Conservation (phyloP, 2,329 filamentous ascomycete genomes). For the Xylariales sp. region DNA sequence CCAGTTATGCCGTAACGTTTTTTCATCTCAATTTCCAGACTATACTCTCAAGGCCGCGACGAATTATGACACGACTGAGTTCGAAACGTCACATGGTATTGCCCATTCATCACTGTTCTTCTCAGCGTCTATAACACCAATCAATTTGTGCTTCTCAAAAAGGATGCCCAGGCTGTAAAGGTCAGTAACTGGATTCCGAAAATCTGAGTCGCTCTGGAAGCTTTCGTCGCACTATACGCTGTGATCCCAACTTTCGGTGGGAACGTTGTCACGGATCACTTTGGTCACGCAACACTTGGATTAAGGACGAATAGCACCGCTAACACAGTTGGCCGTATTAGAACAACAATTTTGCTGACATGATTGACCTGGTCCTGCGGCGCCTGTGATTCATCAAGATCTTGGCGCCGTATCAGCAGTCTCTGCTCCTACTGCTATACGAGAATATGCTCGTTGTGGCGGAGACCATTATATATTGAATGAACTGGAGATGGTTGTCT, state of each 20-base stretch:
- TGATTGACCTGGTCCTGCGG: neutral
- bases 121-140: neutral
- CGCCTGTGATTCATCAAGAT: neutral
- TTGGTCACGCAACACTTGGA: neutral
- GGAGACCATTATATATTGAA: constrained; percentile 1
- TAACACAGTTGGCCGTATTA: constrained; percentile 1
- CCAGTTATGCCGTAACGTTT: too few relatives aligned
- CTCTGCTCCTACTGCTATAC: neutral
- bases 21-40: too few relatives aligned
- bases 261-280: neutral
- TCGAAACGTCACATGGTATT: neutral
- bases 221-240: neutral
- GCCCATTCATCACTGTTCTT: constrained; percentile 1
- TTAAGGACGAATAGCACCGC: neutral
- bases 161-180: neutral
- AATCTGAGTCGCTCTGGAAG: neutral
- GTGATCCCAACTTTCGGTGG: neutral
- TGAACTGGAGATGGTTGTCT: neutral
- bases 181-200: neutral
- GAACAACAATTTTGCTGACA: neutral
- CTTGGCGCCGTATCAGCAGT: neutral
- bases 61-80: neutral
- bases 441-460: neutral
- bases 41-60: constrained; percentile 1
- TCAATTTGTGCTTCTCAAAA: neutral